A percentile compares a stretch with the other conserved stretches of the same genome.
phyloP scores from a whole-genome alignment of 345 rosid species.

The Moricandia moricandioides region DNA sequence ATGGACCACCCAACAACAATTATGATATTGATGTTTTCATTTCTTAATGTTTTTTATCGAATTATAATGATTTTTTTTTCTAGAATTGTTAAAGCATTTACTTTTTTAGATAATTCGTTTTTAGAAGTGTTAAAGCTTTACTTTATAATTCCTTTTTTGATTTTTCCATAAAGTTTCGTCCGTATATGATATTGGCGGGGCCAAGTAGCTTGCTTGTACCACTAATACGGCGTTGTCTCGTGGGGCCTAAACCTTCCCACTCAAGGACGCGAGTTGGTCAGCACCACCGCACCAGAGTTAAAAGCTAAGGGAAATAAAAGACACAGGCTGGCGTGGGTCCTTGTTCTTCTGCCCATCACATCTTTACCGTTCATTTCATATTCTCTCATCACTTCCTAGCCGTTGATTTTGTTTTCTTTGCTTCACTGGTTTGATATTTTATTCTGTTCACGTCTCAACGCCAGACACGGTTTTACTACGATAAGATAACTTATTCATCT shows the following conservation, averaged over 20 bases:
- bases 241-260: constrained; percentile 30
- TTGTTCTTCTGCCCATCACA: neutral
- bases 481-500: neutral
- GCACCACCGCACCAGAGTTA: constrained; percentile 25
- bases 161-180: constrained; percentile 12
- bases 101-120: neutral
- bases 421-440: neutral
- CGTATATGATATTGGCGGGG: constrained; percentile 28
- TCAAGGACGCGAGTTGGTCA: constrained; percentile 30
- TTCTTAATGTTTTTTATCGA: neutral
- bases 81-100: neutral
- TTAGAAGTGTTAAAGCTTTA: neutral
- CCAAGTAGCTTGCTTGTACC: constrained; percentile 26
- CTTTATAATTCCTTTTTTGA: constrained; percentile 6
- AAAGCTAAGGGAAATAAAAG: neutral
- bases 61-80: neutral
- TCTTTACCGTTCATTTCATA: constrained; percentile 7
- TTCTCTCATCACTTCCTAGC: constrained; percentile 21
- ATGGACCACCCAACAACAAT: constrained; percentile 33
- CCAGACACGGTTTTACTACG: neutral
- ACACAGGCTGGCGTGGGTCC: constrained; percentile 31
- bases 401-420: constrained; percentile 14
- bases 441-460: neutral
- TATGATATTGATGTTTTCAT: constrained; percentile 1
- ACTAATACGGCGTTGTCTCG: constrained; percentile 21